Evolutionary conservation across 129 eudicot species (phyloP), one percentile per base, ranked within the genome.

Genomic region (Cynara cardunculus): DNA sequence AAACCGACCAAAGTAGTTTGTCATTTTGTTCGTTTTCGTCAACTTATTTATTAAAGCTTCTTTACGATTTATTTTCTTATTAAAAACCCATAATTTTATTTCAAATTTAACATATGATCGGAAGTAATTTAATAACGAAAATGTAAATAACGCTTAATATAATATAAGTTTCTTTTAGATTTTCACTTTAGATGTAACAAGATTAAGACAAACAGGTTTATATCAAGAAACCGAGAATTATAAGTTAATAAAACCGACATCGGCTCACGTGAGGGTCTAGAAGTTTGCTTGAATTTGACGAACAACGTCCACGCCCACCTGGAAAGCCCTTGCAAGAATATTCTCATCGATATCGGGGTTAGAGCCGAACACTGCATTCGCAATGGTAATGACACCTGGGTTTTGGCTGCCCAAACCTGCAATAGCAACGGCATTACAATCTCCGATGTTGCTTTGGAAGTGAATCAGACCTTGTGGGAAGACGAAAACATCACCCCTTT

Each of bases 331-430:
- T 16, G 85, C 80, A 68, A 82, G 81, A 75, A 82, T 30, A 66
- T 74, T 80, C 0, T 0, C 34, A 27, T 53, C 0, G 5, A 81
- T 74, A 7, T 66, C 34, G 1, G 80, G 80, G 69, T 81, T 66
- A 27, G 85, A 75, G 13, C 81, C 85, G 25, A 82, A 82, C 4
- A 82, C 72, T 1, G 32, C 81, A 27, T 82, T 75, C 44, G 77
- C 81, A 71, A 86, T 71, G 0, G 87, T 79, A 26, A 86, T 65
- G 6, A 76, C 85, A 0, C 87, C 87, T 0, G 87, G 89, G n/a
- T 83, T 86, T 41, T 86, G 89, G 79, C 89, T 86, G 68, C 85
- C 83, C 31, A 86, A 75, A 35, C 56, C 87, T 21, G 87, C 85
- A 16, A 86, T 75, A 18, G 82, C 87, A 24, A 83, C 22, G 13